Evolutionary conservation across 768 basidiomycete genomes (phyloP).

Genomic region (Lyophyllum decastes): DNA sequence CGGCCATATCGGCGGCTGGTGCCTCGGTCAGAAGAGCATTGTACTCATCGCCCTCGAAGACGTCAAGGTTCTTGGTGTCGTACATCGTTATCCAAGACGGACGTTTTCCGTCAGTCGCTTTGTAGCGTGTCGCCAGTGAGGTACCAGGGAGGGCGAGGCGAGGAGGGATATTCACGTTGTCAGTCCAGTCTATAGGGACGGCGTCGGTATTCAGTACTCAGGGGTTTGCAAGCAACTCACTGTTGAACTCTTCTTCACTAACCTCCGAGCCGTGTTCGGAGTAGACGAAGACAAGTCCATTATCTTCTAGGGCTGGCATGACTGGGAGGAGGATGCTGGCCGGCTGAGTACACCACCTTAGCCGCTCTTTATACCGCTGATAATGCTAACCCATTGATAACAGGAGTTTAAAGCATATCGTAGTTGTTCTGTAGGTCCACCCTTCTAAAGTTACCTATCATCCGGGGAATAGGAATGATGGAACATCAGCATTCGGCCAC

Average conservation of each 20-base stretch:
- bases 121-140: constrained; percentile 27
- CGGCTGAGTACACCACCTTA: too few relatives aligned
- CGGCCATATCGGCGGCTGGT: constrained; percentile 23
- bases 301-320: background rate
- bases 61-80: constrained; percentile 24
- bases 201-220: background rate
- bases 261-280: constrained; percentile 27
- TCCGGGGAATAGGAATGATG: too few relatives aligned
- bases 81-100: constrained; percentile 34
- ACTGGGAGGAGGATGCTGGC: background rate
- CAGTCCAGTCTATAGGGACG: constrained; percentile 34
- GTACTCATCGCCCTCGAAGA: constrained; percentile 20
- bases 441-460: too few relatives aligned
- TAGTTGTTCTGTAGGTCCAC: too few relatives aligned
- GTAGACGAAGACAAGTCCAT: constrained; percentile 31
- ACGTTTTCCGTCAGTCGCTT: constrained; percentile 22
- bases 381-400: too few relatives aligned
- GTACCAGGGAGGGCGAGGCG: constrained; percentile 30
- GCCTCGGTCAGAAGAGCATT: constrained; percentile 21
- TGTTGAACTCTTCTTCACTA: constrained; percentile 29
- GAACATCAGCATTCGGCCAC: too few relatives aligned
- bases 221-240: constrained; percentile 14
- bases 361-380: too few relatives aligned
- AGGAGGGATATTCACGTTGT: constrained; percentile 32
- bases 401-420: too few relatives aligned